Evolutionary conservation across 2,329 filamentous ascomycete species (phyloP), one percentile per base, ranked within the genome.

Genomic region (Sporothrix brasiliensis): DNA sequence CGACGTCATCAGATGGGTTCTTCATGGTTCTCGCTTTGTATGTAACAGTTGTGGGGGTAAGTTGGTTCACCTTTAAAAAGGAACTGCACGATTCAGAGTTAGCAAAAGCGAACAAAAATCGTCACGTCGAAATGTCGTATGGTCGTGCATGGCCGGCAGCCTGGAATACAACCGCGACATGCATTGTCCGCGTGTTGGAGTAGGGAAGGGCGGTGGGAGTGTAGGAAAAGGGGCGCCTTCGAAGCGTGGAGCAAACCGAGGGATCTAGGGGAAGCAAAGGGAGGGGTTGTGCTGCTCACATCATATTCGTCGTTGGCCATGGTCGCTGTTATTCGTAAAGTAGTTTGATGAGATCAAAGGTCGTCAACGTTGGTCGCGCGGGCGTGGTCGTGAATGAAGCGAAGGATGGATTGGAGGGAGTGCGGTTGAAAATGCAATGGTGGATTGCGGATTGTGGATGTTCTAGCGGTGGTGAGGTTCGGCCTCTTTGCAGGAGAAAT

Each of bases 281-380:
- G 69, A 54, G 39, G 49, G 69, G 34, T 19, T 9, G 9, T 39
- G 61, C 70, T 69, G 80, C 93, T 87, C 86, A 98, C 94, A 91
- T 99, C 95, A 86, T 99, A 99, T 87, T 99, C 95, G 88, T 99
- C 95, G 90, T 98, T 99, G 80, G 94, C 95, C 95, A 98, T 99
- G 70, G 68, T 70, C 49, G 61, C 69, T 56, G 60, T 9, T 61
- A 24, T 21, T 63, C 39, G 41, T 70, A 27, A 41, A 44, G 52
- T 24, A 53, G 47, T 24, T 60, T 39, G 47, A 27, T 53, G 41
- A 16, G 53, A 60, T 68, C 2, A 19, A 16, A 49, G 41, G 58
- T 30, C 30, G 56, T 65, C 24, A 30, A 52, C 16, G 39, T 56
- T 49, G 69, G 24, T 60, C 47, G 69, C 52, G 58, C 30, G 50